Evolutionary conservation across 2,329 filamentous ascomycete genomes (phyloP), one percentile per base, ranked within the genome.

Genomic region (Colletotrichum cuscutae): DNA sequence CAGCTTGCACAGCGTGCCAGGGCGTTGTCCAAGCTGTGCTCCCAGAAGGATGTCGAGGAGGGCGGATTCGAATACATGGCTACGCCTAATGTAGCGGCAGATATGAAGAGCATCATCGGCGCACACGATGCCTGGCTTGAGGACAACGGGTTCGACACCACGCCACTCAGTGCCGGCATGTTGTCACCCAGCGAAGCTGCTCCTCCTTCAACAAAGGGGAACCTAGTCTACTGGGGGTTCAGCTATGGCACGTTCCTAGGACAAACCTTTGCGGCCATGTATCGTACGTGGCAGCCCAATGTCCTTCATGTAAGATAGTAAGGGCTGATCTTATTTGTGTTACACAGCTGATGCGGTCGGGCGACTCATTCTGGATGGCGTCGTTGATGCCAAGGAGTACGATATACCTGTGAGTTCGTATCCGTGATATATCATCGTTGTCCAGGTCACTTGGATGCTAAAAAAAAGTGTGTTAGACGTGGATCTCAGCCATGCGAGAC

Each of bases 401-500:
- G 81, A 81, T 64, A 77, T 54, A 15, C 72, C 74, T n/a, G 76
- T 77, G 42, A 75, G 71, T 59, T 26, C 54, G 4, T 22, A 13
- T 13, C 22, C 15, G 12, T 13, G 12, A 7, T 5, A 7, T 46
- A 26, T 19, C 1, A 7, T 5, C 19, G 19, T n/a, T n/a, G 13
- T 30, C 19, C 13, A 22, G 13, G 7, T 26, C 13, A 19, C 9
- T 28, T 37, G 30, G 8, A 58, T 60, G 12, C 49, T 73, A n/a
- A 71, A 15, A 26, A 26, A 32, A 1, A 37, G 37, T 2, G 32
- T 6, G 13, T 26, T 15, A 75, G 73, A 49, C 58, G 56, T 85
- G 82, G 82, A 79, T 75, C 5, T 81, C 81, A 13, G 83, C 82
- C 49, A 76, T 86, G 9, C 75, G 79, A 54, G 85, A 89, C 72